These are phyloP conservation scores for Juglanconis juglandina DNA, from an alignment of 2,329 filamentous ascomycete species.

Conservation along the genomic window DNA sequence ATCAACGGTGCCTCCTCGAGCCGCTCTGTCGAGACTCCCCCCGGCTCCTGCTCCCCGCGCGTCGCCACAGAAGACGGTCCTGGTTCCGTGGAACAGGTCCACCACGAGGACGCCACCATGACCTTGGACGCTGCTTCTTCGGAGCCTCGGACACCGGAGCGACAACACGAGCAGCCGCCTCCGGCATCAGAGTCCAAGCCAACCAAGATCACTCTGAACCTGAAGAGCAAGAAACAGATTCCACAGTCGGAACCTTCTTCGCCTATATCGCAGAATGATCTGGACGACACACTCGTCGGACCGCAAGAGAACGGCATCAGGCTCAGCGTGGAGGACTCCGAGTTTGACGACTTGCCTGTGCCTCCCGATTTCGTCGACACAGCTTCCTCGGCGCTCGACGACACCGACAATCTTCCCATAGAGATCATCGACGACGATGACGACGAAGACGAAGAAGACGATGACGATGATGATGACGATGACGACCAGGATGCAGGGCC, in stretches of 20 bases:
- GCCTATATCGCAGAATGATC: slow-evolving; percentile 37
- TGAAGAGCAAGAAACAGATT: slow-evolving; percentile 44
- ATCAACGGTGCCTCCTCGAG: slow-evolving; percentile 50
- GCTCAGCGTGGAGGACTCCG: slow-evolving; percentile 44
- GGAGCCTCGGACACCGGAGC: slow-evolving; percentile 42
- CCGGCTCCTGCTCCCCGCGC: slow-evolving; percentile 21
- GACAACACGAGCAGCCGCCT: slow-evolving; percentile 28
- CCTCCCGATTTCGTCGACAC: neutral
- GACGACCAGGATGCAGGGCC: slow-evolving; percentile 17
- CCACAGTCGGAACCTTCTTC: slow-evolving; percentile 41
- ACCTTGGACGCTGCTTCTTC: slow-evolving; percentile 38
- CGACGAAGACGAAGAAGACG: slow-evolving; percentile 17
- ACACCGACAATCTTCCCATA: slow-evolving; percentile 41
- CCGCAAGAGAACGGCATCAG: slow-evolving; percentile 32
- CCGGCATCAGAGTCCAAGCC: slow-evolving; percentile 43
- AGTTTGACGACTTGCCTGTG: slow-evolving; percentile 34
- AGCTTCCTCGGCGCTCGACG: slow-evolving; percentile 17
- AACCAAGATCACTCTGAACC: slow-evolving; percentile 59
- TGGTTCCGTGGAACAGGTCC: neutral
- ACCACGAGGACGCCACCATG: slow-evolving; percentile 33
- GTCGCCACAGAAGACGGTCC: slow-evolving; percentile 15
- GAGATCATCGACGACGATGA: slow-evolving; percentile 40
- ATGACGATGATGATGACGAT: slow-evolving; percentile 17
- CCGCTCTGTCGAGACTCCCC: slow-evolving; percentile 43
- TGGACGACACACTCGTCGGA: slow-evolving; percentile 21